phyloP scores from a whole-genome alignment of 495 filamentous ascomycete species.

The Neohortaea acidophila region DNA sequence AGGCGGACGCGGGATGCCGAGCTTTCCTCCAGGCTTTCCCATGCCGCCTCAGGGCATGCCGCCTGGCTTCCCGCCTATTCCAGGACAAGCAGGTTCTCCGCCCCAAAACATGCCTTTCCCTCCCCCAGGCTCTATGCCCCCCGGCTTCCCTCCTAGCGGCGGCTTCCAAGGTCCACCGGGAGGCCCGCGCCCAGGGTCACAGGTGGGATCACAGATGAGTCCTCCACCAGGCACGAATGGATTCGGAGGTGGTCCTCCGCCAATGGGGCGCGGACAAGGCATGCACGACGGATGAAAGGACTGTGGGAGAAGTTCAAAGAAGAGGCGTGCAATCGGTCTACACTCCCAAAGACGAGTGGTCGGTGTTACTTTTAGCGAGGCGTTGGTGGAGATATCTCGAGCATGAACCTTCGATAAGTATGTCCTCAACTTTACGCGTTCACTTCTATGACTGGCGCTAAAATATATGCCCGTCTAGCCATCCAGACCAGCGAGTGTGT shows the following conservation, averaged over 20 bases:
- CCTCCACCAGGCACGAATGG: not conserved
- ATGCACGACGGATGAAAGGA: not conserved
- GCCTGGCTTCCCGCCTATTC: conserved; percentile 8
- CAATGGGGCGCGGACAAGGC: not conserved
- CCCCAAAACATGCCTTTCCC: conserved; percentile 43
- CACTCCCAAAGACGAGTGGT: too few species aligned
- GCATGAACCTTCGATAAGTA: too few species aligned
- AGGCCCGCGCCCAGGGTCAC: conserved; percentile 5
- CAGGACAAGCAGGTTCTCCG: conserved; percentile 6
- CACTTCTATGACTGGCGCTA: too few species aligned
- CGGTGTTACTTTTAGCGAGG: conserved; percentile 7
- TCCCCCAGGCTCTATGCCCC: conserved; percentile 33
- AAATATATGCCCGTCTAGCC: too few species aligned
- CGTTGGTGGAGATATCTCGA: not conserved
- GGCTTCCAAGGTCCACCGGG: conserved; percentile 19
- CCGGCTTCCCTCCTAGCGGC: conserved; percentile 21
- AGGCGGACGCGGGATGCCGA: conserved; percentile 36
- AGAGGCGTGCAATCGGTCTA: too few species aligned
- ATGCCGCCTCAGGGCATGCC: conserved; percentile 19
- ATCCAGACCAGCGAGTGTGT: too few species aligned
- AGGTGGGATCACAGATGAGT: conserved; percentile 14
- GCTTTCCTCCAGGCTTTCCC: conserved; percentile 9
- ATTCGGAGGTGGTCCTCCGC: not conserved
- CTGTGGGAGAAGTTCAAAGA: too few species aligned
- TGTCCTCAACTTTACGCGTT: too few species aligned